Base-by-base conservation (phyloP, 1,284 basidiomycete genomes). In the Leccinum subrobustum region DNA sequence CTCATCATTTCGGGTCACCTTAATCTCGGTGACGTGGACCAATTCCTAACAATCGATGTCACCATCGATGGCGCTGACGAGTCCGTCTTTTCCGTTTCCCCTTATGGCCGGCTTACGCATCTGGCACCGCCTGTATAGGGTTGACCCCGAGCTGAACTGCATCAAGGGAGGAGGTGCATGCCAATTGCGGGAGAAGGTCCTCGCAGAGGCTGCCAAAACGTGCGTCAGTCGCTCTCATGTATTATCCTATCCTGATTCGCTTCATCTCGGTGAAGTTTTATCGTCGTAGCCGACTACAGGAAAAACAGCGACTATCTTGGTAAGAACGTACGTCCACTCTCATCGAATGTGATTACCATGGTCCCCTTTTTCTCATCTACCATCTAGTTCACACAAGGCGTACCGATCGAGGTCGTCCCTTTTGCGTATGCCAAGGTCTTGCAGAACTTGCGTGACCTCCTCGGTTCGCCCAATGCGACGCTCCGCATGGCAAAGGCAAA, bases 131-230 rank as follows among this genome's bases (percentile, higher is more conserved):
- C 51, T 39, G 31, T 42, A 35, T 68, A 96, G 93, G 76, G 94
- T 98, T 35, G 96, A 98, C 76, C 76, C 81, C 48, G 78, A 87
- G 44, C 81, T 99, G 58, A 97, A 99, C 78, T 92, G 92, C 63
- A 96, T 99, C 80, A 99, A 99, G 77, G 96, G 96, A 12, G 96
- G 96, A 60, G 96, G 96, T 9, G 96, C 95, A 1, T 98, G 96
- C 76, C 97, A 99, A 69, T 78, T 99, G 37, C 87, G 96, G 39
- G 97, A 99, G 78, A 99, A 99, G 77, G 95, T 99, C 3, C 84
- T 99, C 18, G 96, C 95, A 3, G 96, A 98, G 75, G 95, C 95
- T 18, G 96, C 97, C n/a, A 85, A 86, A 67, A 93, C 89, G 83
- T 91, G 59, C 58, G 57, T 61, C 31, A 37, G 33, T 52, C 39